Evolutionary conservation across 345 rosid genomes (phyloP).

Genomic region (Boechera divaricarpa): DNA sequence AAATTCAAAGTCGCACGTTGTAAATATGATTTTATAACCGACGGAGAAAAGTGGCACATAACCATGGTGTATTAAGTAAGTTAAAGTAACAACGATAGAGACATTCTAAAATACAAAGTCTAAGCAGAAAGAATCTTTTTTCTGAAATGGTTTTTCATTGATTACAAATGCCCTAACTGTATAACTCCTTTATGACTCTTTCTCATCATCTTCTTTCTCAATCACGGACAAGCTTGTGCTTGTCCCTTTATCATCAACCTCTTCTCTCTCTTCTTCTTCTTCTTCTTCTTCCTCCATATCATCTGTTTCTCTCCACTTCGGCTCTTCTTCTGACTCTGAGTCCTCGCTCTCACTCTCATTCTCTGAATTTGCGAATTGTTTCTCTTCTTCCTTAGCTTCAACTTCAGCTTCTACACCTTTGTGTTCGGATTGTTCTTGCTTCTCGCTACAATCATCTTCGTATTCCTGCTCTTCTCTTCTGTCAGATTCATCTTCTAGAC

Average conservation of each 20-base stretch:
- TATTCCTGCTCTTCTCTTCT: conserved; percentile 28
- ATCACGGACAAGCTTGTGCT: neutral
- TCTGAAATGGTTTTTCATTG: conserved; percentile 1
- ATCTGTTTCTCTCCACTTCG: conserved; percentile 45
- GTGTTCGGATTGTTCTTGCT: conserved; percentile 28
- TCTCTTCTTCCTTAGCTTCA: conserved; percentile 32
- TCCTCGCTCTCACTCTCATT: conserved; percentile 37
- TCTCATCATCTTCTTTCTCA: conserved; percentile 31
- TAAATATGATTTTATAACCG: conserved; percentile 22
- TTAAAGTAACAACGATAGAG: neutral
- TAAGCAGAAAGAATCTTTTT: conserved; percentile 21
- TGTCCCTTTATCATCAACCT: conserved; percentile 29
- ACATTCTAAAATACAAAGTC: neutral
- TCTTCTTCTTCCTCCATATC: conserved; percentile 33
- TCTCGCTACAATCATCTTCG: conserved; percentile 29
- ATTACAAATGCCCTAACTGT: conserved; percentile 25
- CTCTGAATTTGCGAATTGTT: conserved; percentile 27
- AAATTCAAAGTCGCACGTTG: conserved; percentile 24
- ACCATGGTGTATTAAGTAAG: neutral
- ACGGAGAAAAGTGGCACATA: conserved; percentile 25
- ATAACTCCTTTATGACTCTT: conserved; percentile 15
- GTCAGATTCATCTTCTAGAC: conserved; percentile 33
- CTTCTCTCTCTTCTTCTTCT: conserved; percentile 17
- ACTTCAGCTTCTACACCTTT: conserved; percentile 28
- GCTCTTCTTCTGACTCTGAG: conserved; percentile 41